These are phyloP conservation scores for Salmacisia buchloeana DNA, from an alignment of 1,284 basidiomycete species.

Conservation along the genomic window DNA sequence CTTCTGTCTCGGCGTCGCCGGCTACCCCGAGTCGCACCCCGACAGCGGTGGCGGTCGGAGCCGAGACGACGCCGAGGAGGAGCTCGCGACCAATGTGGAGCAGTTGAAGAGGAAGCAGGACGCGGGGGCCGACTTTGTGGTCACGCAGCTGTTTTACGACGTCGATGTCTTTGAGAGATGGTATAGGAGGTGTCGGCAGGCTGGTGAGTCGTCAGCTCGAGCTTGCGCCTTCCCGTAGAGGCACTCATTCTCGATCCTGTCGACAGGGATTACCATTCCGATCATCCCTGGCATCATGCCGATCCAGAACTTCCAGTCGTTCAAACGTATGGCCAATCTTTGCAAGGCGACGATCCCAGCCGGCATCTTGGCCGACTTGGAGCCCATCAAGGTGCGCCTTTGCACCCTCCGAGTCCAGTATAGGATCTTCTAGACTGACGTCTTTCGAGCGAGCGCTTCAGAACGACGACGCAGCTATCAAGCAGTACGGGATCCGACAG, in stretches of 20 bases:
- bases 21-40: conserved; percentile 63
- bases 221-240: neutral
- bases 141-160: conserved; percentile 98
- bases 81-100: conserved; percentile 53
- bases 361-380: conserved; percentile 64
- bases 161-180: conserved; percentile 57
- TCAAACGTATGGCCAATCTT: conserved; percentile 81
- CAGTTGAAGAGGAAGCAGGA: conserved; percentile 84
- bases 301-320: conserved; percentile 90
- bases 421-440: conserved; percentile 9
- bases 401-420: conserved; percentile 10
- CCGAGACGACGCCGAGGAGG: neutral
- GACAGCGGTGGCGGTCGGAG: no score
- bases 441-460: conserved; percentile 7
- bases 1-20: conserved; percentile 88
- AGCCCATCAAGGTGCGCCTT: conserved; percentile 67
- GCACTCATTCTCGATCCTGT: conserved; percentile 15
- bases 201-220: neutral
- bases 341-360: conserved; percentile 76
- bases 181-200: conserved; percentile 26
- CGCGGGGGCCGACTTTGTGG: conserved; percentile 89
- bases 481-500: conserved; percentile 67
- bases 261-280: conserved; percentile 74
- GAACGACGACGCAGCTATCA: conserved; percentile 77
- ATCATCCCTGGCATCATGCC: conserved; percentile 97